These are phyloP conservation scores for Schizochytrium sp. DNA, from an alignment of 108 stramenopile genomes.

Conservation along the genomic window DNA sequence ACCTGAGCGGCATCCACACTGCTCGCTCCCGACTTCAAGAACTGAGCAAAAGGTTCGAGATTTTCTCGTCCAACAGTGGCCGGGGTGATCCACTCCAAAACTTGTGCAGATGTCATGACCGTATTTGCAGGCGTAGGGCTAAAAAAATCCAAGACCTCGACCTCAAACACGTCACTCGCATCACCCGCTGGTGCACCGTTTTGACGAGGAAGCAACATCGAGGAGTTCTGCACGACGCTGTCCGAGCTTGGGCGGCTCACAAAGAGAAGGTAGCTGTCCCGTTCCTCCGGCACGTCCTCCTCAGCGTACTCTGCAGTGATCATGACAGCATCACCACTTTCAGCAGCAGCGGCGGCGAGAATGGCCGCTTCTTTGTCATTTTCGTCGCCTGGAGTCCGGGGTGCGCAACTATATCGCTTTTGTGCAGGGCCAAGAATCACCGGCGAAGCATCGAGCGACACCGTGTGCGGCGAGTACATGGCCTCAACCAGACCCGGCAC, in stretches of 20 bases:
- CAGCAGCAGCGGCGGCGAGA: no score
- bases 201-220: no score
- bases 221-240: no score
- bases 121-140: neutral
- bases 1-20: neutral
- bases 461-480: neutral
- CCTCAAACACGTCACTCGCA: neutral
- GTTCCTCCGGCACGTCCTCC: no score
- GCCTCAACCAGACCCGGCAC: neutral
- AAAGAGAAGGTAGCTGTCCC: no score
- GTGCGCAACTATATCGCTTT: no score
- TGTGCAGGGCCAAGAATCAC: neutral
- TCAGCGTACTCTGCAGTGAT: no score
- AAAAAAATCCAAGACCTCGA: neutral
- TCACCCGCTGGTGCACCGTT: no score
- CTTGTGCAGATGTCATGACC: neutral
- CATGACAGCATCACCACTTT: no score
- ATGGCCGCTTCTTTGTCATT: no score
- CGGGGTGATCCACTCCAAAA: neutral
- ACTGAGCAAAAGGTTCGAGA: neutral
- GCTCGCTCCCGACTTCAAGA: neutral
- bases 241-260: no score
- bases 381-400: no score
- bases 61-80: neutral
- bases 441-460: neutral